These are phyloP conservation scores for Xylaria telfairii DNA, from an alignment of 495 filamentous ascomycete genomes.

Conservation along the genomic window DNA sequence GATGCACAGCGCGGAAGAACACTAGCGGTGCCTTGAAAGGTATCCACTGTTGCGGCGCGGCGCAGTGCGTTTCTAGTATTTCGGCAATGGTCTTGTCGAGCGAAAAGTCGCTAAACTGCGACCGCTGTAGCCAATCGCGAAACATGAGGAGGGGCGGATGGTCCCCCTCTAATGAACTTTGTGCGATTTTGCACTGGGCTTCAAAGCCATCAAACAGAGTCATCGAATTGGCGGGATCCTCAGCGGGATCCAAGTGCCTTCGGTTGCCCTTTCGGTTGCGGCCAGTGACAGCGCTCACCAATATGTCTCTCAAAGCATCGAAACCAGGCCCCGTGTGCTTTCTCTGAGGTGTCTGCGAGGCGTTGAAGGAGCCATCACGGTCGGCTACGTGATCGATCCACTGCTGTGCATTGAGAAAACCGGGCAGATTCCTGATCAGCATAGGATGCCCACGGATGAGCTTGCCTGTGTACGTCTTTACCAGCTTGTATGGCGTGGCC, in stretches of 20 bases:
- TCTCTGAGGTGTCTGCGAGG: not conserved
- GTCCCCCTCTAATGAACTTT: not conserved
- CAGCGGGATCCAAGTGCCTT: not conserved
- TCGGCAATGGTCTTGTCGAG: not conserved
- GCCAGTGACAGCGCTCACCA: slow-evolving; percentile 3
- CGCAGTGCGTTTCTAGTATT: not conserved
- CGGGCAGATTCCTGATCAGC: slow-evolving; percentile 11
- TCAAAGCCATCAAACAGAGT: not conserved
- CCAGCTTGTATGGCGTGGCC: slow-evolving; percentile 6
- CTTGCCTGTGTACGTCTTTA: not conserved
- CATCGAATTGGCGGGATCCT: not conserved
- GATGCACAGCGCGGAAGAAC: slow-evolving; percentile 14
- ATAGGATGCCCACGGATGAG: slow-evolving; percentile 1
- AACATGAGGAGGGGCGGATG: not conserved
- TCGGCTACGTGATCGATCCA: not conserved
- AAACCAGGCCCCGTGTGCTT: not conserved
- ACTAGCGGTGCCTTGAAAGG: slow-evolving; percentile 5
- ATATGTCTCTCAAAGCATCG: not conserved
- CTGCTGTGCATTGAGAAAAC: slow-evolving; percentile 9
- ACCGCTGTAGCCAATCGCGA: not conserved
- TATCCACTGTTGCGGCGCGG: not conserved
- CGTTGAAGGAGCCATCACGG: not conserved
- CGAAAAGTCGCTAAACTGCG: not conserved
- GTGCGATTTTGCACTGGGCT: not conserved
- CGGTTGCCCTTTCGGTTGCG: not conserved